These are phyloP conservation scores for Phytophthora nicotianae DNA, from an alignment of 352 stramenopile species.

Conservation along the genomic window DNA sequence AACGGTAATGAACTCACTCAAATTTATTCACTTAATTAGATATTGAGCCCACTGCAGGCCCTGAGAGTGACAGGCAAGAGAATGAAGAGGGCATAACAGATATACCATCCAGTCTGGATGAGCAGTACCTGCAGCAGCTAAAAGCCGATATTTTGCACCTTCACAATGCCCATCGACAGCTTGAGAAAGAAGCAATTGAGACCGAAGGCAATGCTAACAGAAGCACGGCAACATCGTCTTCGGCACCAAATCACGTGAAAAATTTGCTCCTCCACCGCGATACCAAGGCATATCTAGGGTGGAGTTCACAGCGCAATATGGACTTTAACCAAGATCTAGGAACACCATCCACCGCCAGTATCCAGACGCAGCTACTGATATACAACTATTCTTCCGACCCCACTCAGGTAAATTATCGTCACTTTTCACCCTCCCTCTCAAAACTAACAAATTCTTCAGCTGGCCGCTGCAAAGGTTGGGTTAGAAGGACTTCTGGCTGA, in stretches of 20 bases:
- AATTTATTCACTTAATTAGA: slow-evolving; percentile 3
- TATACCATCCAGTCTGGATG: slow-evolving; percentile 20
- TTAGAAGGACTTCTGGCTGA: slow-evolving; percentile 42
- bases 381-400: slow-evolving; percentile 61
- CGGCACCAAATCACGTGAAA: slow-evolving; percentile 57
- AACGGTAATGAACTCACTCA: not conserved
- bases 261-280: slow-evolving; percentile 68
- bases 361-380: slow-evolving; percentile 40
- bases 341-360: not conserved
- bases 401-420: slow-evolving; percentile 31
- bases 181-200: slow-evolving; percentile 17
- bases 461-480: slow-evolving; percentile 36
- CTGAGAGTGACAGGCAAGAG: slow-evolving; percentile 4
- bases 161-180: slow-evolving; percentile 28
- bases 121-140: slow-evolving; percentile 61
- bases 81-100: not conserved
- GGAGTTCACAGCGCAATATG: slow-evolving; percentile 14
- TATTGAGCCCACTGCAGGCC: not conserved
- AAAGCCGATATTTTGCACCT: slow-evolving; percentile 62
- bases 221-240: slow-evolving; percentile 1
- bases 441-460: slow-evolving; percentile 23
- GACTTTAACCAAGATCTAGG: slow-evolving; percentile 4
- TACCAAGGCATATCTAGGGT: slow-evolving; percentile 24
- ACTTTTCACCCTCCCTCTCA: not conserved
- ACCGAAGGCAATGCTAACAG: slow-evolving; percentile 11